Percentiles rank a stretch among this genome's conserved stretches.
These are phyloP conservation scores for Trichocladium uniseriatum DNA, from an alignment of 495 filamentous ascomycete genomes.

Conservation along the genomic window DNA sequence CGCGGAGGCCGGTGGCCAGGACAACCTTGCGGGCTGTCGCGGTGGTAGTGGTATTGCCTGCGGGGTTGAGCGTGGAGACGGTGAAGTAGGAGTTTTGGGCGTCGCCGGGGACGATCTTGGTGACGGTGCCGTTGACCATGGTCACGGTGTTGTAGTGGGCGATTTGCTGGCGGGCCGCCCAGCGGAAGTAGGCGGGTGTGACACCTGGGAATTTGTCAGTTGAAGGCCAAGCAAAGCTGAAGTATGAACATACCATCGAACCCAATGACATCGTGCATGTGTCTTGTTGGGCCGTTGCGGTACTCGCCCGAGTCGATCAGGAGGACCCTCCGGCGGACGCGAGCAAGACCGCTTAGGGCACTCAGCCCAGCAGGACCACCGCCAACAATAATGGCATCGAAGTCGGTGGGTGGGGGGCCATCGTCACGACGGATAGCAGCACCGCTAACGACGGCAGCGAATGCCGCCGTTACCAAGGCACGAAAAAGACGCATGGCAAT, in stretches of 20 bases:
- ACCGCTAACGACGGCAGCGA: slow-evolving; percentile 1
- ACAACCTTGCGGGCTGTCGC: slow-evolving; percentile 44
- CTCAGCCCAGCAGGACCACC: slow-evolving; percentile 34
- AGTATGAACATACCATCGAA: slow-evolving; percentile 50
- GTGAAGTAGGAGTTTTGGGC: slow-evolving; percentile 37
- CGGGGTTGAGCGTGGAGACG: slow-evolving; percentile 16
- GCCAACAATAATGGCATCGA: slow-evolving; percentile 28
- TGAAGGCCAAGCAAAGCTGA: no score
- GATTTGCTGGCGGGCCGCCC: slow-evolving; percentile 43
- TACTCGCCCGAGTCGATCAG: slow-evolving; percentile 49
- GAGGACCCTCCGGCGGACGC: slow-evolving; percentile 42
- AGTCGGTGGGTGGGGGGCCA: slow-evolving; percentile 8
- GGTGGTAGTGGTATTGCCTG: not conserved
- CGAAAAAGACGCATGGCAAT: not conserved
- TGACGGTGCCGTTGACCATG: slow-evolving; percentile 44
- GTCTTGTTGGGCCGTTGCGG: slow-evolving; percentile 44
- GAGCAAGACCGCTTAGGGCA: slow-evolving; percentile 45
- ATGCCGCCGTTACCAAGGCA: not conserved
- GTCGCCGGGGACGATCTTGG: slow-evolving; percentile 30
- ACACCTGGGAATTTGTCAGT: slow-evolving; percentile 31
- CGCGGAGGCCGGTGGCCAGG: slow-evolving; percentile 46
- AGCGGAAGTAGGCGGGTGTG: slow-evolving; percentile 43
- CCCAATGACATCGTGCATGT: slow-evolving; percentile 52
- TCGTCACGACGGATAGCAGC: not conserved
- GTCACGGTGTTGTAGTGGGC: slow-evolving; percentile 38